phyloP scores from a whole-genome alignment of 768 basidiomycete species.

The Tricholoma sp. region DNA sequence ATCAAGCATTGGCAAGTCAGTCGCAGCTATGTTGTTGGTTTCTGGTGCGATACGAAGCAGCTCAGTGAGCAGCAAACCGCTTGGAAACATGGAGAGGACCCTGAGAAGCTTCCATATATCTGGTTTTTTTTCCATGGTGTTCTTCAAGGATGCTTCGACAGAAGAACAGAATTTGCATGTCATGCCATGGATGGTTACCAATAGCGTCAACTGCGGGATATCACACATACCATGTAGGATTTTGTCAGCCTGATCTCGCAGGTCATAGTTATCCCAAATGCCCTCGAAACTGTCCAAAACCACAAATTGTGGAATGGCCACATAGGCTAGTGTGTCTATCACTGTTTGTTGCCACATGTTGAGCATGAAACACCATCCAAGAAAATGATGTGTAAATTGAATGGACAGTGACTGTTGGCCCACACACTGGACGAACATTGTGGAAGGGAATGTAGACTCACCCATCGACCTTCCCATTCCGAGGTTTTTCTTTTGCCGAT shows the following conservation, averaged over 20 bases:
- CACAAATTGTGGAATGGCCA: background rate
- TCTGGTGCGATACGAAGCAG: background rate
- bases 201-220: no score
- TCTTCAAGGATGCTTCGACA: background rate
- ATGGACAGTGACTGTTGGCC: no score
- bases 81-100: background rate
- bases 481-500: no score
- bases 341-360: background rate
- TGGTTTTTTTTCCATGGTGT: background rate
- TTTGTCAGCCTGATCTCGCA: background rate
- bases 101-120: slow-evolving; percentile 6
- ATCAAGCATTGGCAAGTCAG: no score
- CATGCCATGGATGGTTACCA: background rate
- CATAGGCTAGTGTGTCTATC: background rate
- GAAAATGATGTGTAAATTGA: no score
- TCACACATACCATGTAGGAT: background rate
- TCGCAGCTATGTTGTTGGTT: background rate
- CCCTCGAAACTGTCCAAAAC: slow-evolving; percentile 8
- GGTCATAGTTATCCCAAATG: background rate
- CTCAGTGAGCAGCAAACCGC: no score
- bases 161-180: background rate
- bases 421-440: no score
- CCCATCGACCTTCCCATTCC: no score
- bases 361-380: no score
- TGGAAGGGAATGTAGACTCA: no score